Evolutionary conservation across 2,329 filamentous ascomycete genomes (phyloP), one percentile per base, ranked within the genome.

Genomic region (Pseudovirgaria hyperparasitica): DNA sequence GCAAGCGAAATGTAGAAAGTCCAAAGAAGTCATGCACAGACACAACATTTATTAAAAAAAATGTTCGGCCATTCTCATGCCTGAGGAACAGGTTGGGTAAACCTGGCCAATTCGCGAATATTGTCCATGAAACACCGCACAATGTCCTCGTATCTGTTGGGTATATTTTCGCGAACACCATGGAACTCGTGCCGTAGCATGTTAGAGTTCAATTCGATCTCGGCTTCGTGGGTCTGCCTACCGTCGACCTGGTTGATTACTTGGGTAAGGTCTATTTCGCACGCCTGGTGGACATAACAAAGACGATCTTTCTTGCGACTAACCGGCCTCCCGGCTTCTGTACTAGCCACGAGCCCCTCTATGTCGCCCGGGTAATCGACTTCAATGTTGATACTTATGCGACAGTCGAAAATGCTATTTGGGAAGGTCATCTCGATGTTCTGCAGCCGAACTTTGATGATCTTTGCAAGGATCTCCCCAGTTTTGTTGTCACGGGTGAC

Each of bases 381-480:
- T 70, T 98, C 92, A 2, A 98, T 68, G 47, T 93, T 96, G 46
- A 98, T 75, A 43, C 84, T 92, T 40, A 98, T 76, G 8, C 90
- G 81, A 56, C 85, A 93, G 55, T 98, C 90, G 45, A 94, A 81
- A 3, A 72, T 71, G 6, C 69, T 70, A 26, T 63, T 62, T 0
- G 90, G 87, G 40, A 84, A 79, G 54, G 80, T 77, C 11, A 98
- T 68, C 42, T 93, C 80, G n/a, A 94, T 60, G 49, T 98, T 85
- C 15, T 72, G 76, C 9, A 96, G 66, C n/a, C 85, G 74, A 15
- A 76, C 74, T 60, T 98, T 98, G 54, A 98, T 74, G 42, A 98
- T 94, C 51, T 82, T 85, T 32, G 75, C 77, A 8, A 87, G 56
- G 3, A 86, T 58, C 32, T 75, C 63, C 15, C 68, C 66, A 0